Evolutionary conservation across 345 rosid species (phyloP), one percentile per base, ranked within the genome.

Genomic region (Turritis glabra): DNA sequence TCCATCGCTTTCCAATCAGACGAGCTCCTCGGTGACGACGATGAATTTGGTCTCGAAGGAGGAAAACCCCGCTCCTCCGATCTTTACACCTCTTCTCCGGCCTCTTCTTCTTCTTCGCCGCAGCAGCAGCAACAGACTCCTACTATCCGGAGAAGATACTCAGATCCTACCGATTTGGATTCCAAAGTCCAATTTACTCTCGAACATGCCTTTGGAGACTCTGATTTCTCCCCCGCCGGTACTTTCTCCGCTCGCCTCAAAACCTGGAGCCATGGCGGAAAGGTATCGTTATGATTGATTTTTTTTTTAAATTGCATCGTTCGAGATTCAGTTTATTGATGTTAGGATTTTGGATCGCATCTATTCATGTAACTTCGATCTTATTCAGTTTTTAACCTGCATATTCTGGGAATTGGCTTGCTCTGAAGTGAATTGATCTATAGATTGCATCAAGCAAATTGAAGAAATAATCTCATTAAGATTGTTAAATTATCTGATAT

Each of bases 211-310:
- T 92, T 95, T 27, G 97, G 97, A 0, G 97, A 92, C 67, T 86
- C 96, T 48, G 90, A 84, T 80, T 92, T 95, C 81, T 71, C 81
- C 37, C 83, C 89, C 15, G 96, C 97, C 15, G 98, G 97, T 47
- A 82, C 87, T 75, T 95, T 95, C 85, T 85, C 98, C 26, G 99
- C 97, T 58, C 98, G 98, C 68, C 89, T 95, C 78, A 95, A 84
- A 83, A 84, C 94, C 48, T 85, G 87, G 85, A 85, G 75, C 64
- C 93, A 89, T 53, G 98, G 99, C 2, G 86, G 88, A 71, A 95
- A 87, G 98, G 99, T 57, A 57, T 32, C 6, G 0, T 55, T 10
- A 29, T 29, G 21, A 27, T 55, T 29, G 17, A 5, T 3, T 22
- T 3, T 22, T 2, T n/a, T n/a, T n/a, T n/a, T n/a, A n/a, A 26